phyloP scores from a whole-genome alignment of 2,329 filamentous ascomycete genomes.

The Stagonosporopsis rhizophila region DNA sequence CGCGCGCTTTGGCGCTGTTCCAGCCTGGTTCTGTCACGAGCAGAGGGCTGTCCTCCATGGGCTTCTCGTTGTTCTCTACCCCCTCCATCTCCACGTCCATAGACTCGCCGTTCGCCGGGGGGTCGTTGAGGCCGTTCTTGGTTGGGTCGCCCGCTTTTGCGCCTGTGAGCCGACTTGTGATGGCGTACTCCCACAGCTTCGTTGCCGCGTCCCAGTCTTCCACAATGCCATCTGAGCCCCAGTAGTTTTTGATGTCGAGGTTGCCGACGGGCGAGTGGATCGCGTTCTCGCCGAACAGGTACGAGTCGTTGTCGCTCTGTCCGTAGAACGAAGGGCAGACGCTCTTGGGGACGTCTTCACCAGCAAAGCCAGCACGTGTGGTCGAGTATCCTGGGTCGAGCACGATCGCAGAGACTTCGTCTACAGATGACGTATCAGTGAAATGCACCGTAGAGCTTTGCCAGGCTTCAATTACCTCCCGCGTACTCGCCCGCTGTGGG shows the following conservation, averaged over 20 bases:
- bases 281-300: constrained; percentile 87
- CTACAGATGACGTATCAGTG: constrained; percentile 56
- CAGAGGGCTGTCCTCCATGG: constrained; percentile 86
- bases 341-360: constrained; percentile 95
- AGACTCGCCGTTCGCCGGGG: constrained; percentile 62
- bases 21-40: constrained; percentile 94
- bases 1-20: constrained; percentile 85
- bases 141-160: constrained; percentile 72
- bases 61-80: constrained; percentile 70
- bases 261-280: constrained; percentile 77
- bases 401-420: constrained; percentile 96
- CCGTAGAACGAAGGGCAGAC: constrained; percentile 92
- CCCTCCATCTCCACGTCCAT: constrained; percentile 63
- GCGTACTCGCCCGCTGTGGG: constrained; percentile 56
- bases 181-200: constrained; percentile 90
- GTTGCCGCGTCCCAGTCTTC: constrained; percentile 95
- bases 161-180: constrained; percentile 86
- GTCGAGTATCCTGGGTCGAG: constrained; percentile 93
- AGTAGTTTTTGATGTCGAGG: constrained; percentile 89
- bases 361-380: constrained; percentile 93
- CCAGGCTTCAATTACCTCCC: constrained; percentile 45
- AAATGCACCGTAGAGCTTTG: constrained; percentile 9
- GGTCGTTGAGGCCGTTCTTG: constrained; percentile 77
- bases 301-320: constrained; percentile 54
- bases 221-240: constrained; percentile 85